phyloP scores from a whole-genome alignment of 768 basidiomycete species.

The Pleurotus tuoliensis region DNA sequence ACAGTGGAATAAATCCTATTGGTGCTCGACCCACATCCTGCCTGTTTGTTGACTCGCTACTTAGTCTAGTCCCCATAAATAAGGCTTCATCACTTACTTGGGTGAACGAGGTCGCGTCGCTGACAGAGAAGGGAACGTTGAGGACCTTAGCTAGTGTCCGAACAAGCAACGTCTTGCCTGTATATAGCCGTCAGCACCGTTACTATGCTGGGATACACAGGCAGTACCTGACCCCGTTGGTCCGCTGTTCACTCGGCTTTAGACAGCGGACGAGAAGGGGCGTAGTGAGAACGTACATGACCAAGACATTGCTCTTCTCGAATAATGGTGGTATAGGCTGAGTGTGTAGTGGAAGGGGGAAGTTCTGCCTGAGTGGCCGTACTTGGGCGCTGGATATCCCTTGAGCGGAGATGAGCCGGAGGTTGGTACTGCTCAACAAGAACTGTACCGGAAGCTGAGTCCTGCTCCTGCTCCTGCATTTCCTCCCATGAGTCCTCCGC shows the following conservation, averaged over 20 bases:
- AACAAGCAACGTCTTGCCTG: conserved; percentile 89
- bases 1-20: background rate
- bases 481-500: conserved; percentile 10
- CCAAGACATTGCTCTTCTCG: conserved; percentile 95
- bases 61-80: background rate
- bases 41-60: conserved; percentile 33
- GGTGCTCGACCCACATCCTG: conserved; percentile 57
- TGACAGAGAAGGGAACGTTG: conserved; percentile 91
- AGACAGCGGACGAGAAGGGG: background rate
- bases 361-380: conserved; percentile 59
- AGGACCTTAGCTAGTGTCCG: conserved; percentile 86
- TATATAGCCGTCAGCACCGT: background rate
- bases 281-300: conserved; percentile 55
- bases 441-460: background rate
- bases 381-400: conserved; percentile 56
- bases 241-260: conserved; percentile 28
- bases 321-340: conserved; percentile 52
- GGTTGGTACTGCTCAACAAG: background rate
- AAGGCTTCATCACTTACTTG: conserved; percentile 43
- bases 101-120: conserved; percentile 92
- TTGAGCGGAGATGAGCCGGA: conserved; percentile 22
- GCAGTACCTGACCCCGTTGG: conserved; percentile 77
- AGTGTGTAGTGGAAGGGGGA: conserved; percentile 34
- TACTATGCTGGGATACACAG: background rate
- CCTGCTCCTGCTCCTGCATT: conserved; percentile 1